Evolutionary conservation across 2,329 filamentous ascomycete species (phyloP), one percentile per base, ranked within the genome.

Genomic region (Exophiala oligosperma): DNA sequence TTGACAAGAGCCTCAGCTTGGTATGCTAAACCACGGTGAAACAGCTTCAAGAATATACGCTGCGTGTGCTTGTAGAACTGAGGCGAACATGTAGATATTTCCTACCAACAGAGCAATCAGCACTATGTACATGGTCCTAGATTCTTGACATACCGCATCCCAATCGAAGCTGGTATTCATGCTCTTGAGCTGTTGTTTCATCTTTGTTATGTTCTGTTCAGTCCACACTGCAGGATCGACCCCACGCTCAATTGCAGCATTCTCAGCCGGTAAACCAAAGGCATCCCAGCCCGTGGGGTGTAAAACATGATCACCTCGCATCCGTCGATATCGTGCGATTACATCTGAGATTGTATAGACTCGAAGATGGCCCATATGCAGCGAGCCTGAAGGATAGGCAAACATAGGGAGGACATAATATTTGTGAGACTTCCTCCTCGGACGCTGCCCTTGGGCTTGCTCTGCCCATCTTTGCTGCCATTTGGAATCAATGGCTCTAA

Each of bases 231-330:
- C 87, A 1, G 92, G 91, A 68, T 90, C 84, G 60, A 93, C 81
- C 11, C 90, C 90, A 61, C 88, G 80, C 74, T 95, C 90, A 57
- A 95, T 89, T 7, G 92, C 92, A 17, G 92, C 92, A 75, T 96
- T 96, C 73, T 96, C 92, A 44, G 92, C 92, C 9, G 92, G 92
- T 56, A 96, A 77, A 1, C 92, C 92, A 75, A 96, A 96, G 4
- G 91, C 90, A 78, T 96, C 92, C 91, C 92, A 96, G 9, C 92
- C 92, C 82, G 96, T 96, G n/a, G 92, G 91, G 63, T 96, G 84
- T 53, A 95, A 74, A 32, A 95, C 90, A 55, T 89, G 76, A 65
- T 85, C 80, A 14, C 91, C 91, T 65, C 87, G 85, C 76, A 96
- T 85, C 26, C 81, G 82, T 67, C 87, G 84, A 70, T 87, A 95